Evolutionary conservation across 2,329 filamentous ascomycete species (phyloP), one percentile per base, ranked within the genome.

Genomic region (Hawksworthiomyces lignivorus): DNA sequence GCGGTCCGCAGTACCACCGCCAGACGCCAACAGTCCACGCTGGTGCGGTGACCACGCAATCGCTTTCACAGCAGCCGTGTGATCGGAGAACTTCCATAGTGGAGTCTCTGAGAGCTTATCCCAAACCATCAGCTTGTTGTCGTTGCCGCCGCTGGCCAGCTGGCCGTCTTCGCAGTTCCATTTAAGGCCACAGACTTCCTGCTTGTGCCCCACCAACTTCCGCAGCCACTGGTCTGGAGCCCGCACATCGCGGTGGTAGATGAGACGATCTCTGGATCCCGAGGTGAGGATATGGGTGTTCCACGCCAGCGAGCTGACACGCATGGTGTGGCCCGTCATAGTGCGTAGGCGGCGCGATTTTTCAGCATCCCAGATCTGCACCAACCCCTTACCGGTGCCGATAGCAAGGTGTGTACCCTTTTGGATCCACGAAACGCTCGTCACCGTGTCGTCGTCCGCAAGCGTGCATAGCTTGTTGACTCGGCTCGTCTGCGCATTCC

Each of bases 71-170:
- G 92, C 92, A 11, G 92, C 92, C 27, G 84, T 90, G 60, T 98
- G 92, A 50, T 96, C 89, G 15, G 85, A 84, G 62, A 95, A 97
- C 54, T 94, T 94, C 72, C 86, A 95, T 3, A 94, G 72, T 1
- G 92, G 92, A 7, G 88, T 86, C 53, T 94, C 85, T n/a, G 82
- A 87, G 45, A 96, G 73, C 59, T 94, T 94, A 56, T 98, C 92
- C 92, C 92, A 98, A 19, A 98, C 88, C 77, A 97, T 92, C 34
- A 98, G 73, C 60, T 97, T 97, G 67, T 98, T 98, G 67, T 98
- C 92, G 62, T 98, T 98, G 6, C 92, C 92, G 37, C 92, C 92
- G 42, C 87, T 94, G 11, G 92, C 92, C 20, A 98, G 73, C 60
- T 98, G 92, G 5, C 88, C 86, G 55, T 96, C 90, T 53, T 97